phyloP scores from a whole-genome alignment of 2,329 filamentous ascomycete genomes.

The Xylaria sp. region DNA sequence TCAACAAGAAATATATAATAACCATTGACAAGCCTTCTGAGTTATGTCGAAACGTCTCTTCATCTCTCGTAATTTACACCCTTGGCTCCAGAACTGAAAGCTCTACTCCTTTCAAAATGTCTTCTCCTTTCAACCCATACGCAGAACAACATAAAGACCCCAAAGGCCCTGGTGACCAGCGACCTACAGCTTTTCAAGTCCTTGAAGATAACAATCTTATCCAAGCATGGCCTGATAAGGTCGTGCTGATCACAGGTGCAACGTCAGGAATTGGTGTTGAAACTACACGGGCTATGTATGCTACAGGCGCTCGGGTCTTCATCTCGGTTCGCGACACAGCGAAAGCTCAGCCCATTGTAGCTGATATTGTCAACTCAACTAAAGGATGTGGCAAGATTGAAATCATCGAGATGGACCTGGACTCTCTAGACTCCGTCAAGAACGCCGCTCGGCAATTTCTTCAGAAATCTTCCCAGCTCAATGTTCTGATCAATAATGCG shows the following conservation, averaged over 20 bases:
- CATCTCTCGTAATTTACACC: not conserved
- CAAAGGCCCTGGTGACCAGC: slow-evolving; percentile 53
- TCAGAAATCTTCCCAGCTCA: slow-evolving; percentile 29
- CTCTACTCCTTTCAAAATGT: slow-evolving; percentile 13
- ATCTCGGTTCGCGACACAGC: slow-evolving; percentile 22
- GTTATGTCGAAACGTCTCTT: not conserved
- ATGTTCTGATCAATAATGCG: slow-evolving; percentile 37
- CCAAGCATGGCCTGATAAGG: slow-evolving; percentile 52
- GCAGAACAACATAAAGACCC: slow-evolving; percentile 51
- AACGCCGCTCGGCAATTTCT: slow-evolving; percentile 31
- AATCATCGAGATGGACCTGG: slow-evolving; percentile 33
- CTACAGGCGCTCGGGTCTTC: slow-evolving; percentile 47
- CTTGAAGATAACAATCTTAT: slow-evolving; percentile 51
- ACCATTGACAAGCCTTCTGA: not conserved
- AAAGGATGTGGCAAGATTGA: slow-evolving; percentile 29
- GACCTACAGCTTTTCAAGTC: slow-evolving; percentile 56
- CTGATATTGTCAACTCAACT: slow-evolving; percentile 33
- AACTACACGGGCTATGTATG: slow-evolving; percentile 56
- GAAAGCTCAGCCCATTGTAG: slow-evolving; percentile 28
- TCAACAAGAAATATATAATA: slow-evolving; percentile 16
- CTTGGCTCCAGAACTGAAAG: not conserved
- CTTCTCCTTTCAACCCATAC: slow-evolving; percentile 32
- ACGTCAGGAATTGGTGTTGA: slow-evolving; percentile 59
- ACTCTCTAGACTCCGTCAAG: slow-evolving; percentile 28
- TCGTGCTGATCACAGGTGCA: slow-evolving; percentile 57